phyloP scores from a whole-genome alignment of 2,329 filamentous ascomycete species.

The Diaporthe amygdali region DNA sequence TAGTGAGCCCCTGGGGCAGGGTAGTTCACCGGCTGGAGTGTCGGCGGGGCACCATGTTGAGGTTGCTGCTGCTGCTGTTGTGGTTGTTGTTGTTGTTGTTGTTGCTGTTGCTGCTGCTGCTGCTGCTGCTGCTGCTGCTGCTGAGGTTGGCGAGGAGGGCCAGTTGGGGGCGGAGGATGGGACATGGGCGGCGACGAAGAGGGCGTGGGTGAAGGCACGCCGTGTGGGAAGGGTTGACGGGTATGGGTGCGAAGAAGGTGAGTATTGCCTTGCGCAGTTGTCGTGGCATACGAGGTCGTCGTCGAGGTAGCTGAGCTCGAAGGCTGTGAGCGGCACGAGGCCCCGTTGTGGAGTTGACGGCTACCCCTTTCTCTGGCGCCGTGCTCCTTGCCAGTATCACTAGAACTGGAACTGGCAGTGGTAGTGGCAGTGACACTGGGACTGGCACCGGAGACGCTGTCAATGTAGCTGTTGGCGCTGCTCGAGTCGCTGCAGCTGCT shows the following conservation, averaged over 20 bases:
- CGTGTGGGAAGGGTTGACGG: neutral
- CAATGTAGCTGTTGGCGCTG: neutral
- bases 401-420: neutral
- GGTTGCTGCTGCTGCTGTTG: constrained; percentile 21
- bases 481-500: neutral
- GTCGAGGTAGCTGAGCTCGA: neutral
- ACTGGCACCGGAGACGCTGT: neutral
- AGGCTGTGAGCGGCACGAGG: neutral
- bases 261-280: constrained; percentile 6
- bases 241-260: neutral
- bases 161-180: constrained; percentile 19
- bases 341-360: constrained; percentile 18
- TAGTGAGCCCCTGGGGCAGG: constrained; percentile 21
- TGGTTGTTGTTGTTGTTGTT: constrained; percentile 23
- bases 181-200: constrained; percentile 24
- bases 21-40: constrained; percentile 24
- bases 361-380: constrained; percentile 34
- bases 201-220: constrained; percentile 13
- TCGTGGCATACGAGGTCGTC: constrained; percentile 1
- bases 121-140: constrained; percentile 20
- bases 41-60: constrained; percentile 15
- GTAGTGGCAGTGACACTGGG: neutral
- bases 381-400: neutral
- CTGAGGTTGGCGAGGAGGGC: constrained; percentile 24
- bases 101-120: constrained; percentile 22